Percentiles rank a stretch among this genome's conserved stretches.
These are phyloP conservation scores for Castanea sativa DNA, from an alignment of 306 rosid species.

Conservation along the genomic window DNA sequence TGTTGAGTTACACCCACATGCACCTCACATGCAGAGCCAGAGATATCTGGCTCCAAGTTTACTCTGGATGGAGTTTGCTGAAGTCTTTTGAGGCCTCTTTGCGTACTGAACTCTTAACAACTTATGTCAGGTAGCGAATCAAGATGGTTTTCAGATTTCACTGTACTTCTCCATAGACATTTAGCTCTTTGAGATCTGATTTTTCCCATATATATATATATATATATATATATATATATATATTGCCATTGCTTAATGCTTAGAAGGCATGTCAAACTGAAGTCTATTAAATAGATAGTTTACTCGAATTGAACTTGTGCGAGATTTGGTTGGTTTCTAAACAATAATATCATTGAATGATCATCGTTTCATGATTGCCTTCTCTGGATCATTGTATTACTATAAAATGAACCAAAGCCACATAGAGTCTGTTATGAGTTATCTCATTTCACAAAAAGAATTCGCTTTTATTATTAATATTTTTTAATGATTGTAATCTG, in stretches of 20 bases:
- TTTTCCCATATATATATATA: not conserved
- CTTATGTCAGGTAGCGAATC: not conserved
- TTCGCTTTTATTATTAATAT: too few species aligned
- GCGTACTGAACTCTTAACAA: not conserved
- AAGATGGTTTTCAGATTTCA: not conserved
- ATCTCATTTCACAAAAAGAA: too few species aligned
- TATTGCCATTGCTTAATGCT: not conserved
- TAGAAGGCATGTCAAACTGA: not conserved
- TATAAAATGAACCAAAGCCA: too few species aligned
- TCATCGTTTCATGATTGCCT: too few species aligned
- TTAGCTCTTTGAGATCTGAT: not conserved
- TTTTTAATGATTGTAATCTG: too few species aligned
- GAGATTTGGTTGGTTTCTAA: not conserved
- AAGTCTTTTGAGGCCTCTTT: not conserved
- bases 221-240: too few species aligned
- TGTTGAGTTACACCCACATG: not conserved
- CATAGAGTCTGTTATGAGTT: too few species aligned
- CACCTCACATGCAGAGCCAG: slow-evolving; percentile 32
- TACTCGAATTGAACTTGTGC: not conserved
- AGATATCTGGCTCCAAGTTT: not conserved
- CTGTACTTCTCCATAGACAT: not conserved
- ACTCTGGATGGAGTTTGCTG: slow-evolving; percentile 4
- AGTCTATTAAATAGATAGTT: not conserved
- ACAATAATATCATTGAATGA: too few species aligned
- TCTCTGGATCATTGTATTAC: too few species aligned